A percentile compares a stretch with the other conserved stretches of the same genome.
These are phyloP conservation scores for Quaeritorhiza haematococci DNA, from an alignment of 371 early-diverging fungal species.

Conservation along the genomic window DNA sequence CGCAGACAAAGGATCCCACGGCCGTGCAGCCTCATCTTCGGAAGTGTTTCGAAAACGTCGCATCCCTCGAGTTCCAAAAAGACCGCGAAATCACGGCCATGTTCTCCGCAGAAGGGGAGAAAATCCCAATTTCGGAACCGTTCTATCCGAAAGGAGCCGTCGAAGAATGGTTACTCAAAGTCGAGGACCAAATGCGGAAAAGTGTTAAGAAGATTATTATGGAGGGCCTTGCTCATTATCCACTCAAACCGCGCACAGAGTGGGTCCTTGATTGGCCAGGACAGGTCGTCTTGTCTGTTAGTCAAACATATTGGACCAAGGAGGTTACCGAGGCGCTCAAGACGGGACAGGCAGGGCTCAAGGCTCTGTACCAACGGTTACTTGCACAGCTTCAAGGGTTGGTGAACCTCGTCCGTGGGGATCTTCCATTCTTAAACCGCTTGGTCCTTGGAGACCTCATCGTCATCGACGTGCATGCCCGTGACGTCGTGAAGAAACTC, in stretches of 20 bases:
- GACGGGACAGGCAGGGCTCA: constrained; percentile 34
- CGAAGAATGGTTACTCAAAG: constrained; percentile 51
- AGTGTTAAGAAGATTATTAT: constrained; percentile 45
- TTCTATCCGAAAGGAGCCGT: constrained; percentile 52
- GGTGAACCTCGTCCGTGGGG: constrained; percentile 49
- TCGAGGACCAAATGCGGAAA: constrained; percentile 50
- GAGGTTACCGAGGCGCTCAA: constrained; percentile 51
- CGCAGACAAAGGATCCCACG: constrained; percentile 56
- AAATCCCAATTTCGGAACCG: constrained; percentile 38
- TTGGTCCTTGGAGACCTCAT: constrained; percentile 49
- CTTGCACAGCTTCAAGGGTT: constrained; percentile 47
- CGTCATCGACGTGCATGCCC: constrained; percentile 53
- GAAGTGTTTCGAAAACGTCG: constrained; percentile 56
- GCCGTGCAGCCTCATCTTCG: constrained; percentile 57
- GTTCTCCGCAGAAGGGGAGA: constrained; percentile 53
- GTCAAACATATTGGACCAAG: constrained; percentile 50
- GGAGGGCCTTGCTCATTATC: constrained; percentile 39
- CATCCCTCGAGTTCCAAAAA: constrained; percentile 40
- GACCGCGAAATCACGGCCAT: constrained; percentile 46
- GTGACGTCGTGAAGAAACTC: constrained; percentile 50
- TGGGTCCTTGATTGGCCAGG: constrained; percentile 57
- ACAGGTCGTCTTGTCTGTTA: constrained; percentile 45
- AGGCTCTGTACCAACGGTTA: constrained; percentile 26
- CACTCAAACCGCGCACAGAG: constrained; percentile 28
- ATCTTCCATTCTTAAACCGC: constrained; percentile 42